A percentile compares a stretch with the other conserved stretches of the same genome.
Evolutionary conservation across 208 protist genomes (phyloP).

Genomic region (Sergeia podlipaevii): DNA sequence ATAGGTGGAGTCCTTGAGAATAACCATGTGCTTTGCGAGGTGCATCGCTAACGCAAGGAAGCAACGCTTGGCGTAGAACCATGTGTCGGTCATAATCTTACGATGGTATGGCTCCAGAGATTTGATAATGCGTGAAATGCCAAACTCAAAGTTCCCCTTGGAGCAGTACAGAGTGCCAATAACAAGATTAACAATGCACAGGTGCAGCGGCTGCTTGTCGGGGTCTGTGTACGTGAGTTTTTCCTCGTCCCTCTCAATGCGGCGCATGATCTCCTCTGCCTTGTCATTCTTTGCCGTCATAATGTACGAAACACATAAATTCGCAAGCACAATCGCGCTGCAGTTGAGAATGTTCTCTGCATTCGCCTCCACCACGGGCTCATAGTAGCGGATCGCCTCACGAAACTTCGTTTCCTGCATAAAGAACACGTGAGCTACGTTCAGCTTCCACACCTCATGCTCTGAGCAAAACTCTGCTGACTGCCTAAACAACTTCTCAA

Average conservation of each 20-base stretch:
- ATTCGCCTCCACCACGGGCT: slow-evolving; percentile 94
- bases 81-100: slow-evolving; percentile 97
- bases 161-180: slow-evolving; percentile 99
- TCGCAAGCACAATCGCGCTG: slow-evolving; percentile 96
- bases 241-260: slow-evolving; percentile 96
- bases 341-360: slow-evolving; percentile 92
- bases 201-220: slow-evolving; percentile 92
- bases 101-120: slow-evolving; percentile 95
- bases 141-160: slow-evolving; percentile 98
- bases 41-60: slow-evolving; percentile 94
- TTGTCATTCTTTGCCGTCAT: slow-evolving; percentile 96
- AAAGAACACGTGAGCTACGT: slow-evolving; percentile 97
- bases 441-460: slow-evolving; percentile 97
- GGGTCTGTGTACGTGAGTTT: slow-evolving; percentile 73
- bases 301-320: slow-evolving; percentile 97
- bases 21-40: slow-evolving; percentile 98
- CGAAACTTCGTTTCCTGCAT: slow-evolving; percentile 97
- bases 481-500: slow-evolving; percentile 95
- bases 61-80: slow-evolving; percentile 98
- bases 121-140: slow-evolving; percentile 96
- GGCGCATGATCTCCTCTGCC: slow-evolving; percentile 96
- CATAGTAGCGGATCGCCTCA: slow-evolving; percentile 96
- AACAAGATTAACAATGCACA: slow-evolving; percentile 98
- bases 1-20: slow-evolving; percentile 92
- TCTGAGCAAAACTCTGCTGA: slow-evolving; percentile 96